Percentiles rank a stretch among this genome's conserved stretches.
phyloP scores from a whole-genome alignment of 306 rosid species.

The Cotoneaster glaucophyllus region DNA sequence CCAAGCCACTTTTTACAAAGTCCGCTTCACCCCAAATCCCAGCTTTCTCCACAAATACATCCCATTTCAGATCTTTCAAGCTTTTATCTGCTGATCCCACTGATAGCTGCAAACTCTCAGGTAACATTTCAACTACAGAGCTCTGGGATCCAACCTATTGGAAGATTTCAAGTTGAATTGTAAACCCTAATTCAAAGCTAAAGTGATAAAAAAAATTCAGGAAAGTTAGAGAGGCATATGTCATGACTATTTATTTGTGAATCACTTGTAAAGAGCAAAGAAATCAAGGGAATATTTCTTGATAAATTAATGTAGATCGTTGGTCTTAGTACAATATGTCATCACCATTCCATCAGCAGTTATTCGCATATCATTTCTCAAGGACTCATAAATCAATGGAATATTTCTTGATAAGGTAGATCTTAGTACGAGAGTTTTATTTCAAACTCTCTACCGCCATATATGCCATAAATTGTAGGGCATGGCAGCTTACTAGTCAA shows the following conservation, averaged over 20 bases:
- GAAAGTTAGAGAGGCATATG: not conserved
- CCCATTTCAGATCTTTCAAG: slow-evolving; percentile 52
- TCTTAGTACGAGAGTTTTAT: too few species aligned
- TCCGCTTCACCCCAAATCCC: slow-evolving; percentile 86
- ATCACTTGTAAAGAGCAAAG: not conserved
- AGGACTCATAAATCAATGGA: too few species aligned
- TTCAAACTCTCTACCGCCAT: too few species aligned
- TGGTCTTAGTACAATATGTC: too few species aligned
- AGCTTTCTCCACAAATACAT: slow-evolving; percentile 58
- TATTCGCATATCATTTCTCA: too few species aligned
- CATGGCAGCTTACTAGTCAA: too few species aligned
- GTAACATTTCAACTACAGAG: slow-evolving; percentile 55
- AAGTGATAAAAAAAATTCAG: not conserved
- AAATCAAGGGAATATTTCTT: too few species aligned
- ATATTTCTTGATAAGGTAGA: too few species aligned
- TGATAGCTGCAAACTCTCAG: slow-evolving; percentile 53
- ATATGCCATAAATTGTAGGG: too few species aligned
- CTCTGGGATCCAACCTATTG: slow-evolving; percentile 66
- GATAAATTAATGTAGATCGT: too few species aligned
- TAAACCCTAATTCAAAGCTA: not conserved
- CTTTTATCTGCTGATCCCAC: slow-evolving; percentile 26
- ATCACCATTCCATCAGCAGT: too few species aligned
- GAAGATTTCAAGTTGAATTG: slow-evolving; percentile 25
- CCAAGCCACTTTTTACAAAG: slow-evolving; percentile 62
- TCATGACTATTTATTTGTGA: not conserved